phyloP scores from a whole-genome alignment of 805 yeast species.

The Candida ulmi region DNA sequence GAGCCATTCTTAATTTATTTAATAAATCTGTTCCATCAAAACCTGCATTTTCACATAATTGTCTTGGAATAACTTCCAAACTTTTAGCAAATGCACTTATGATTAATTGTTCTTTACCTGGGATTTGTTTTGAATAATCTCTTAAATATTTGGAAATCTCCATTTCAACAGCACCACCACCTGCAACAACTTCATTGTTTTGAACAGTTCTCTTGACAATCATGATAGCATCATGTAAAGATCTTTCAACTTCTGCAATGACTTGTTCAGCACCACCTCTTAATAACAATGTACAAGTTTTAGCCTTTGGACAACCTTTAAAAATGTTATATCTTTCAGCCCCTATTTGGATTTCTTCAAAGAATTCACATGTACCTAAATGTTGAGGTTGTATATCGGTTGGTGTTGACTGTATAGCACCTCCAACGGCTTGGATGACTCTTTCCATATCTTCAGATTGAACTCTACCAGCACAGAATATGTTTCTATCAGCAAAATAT shows the following conservation, averaged over 20 bases:
- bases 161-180: slow-evolving; percentile 99
- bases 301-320: slow-evolving; percentile 86
- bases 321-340: slow-evolving; percentile 92
- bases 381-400: slow-evolving; percentile 63
- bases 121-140: slow-evolving; percentile 79
- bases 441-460: slow-evolving; percentile 85
- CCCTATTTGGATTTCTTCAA: slow-evolving; percentile 95
- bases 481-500: slow-evolving; percentile 91
- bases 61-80: slow-evolving; percentile 93
- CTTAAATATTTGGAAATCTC: slow-evolving; percentile 85
- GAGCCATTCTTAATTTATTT: slow-evolving; percentile 87
- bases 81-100: slow-evolving; percentile 93
- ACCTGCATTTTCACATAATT: slow-evolving; percentile 98
- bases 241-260: slow-evolving; percentile 95
- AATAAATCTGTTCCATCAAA: slow-evolving; percentile 94
- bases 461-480: slow-evolving; percentile 97
- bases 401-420: slow-evolving; percentile 74
- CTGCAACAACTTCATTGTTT: slow-evolving; percentile 86
- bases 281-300: slow-evolving; percentile 86
- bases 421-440: slow-evolving; percentile 92
- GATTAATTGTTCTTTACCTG: slow-evolving; percentile 94
- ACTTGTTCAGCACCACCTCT: slow-evolving; percentile 99
- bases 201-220: slow-evolving; percentile 92
- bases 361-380: slow-evolving; percentile 76
- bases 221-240: slow-evolving; percentile 97